Conservation (phyloP, 306 rosid genomes). For the Prosopis cineraria region DNA sequence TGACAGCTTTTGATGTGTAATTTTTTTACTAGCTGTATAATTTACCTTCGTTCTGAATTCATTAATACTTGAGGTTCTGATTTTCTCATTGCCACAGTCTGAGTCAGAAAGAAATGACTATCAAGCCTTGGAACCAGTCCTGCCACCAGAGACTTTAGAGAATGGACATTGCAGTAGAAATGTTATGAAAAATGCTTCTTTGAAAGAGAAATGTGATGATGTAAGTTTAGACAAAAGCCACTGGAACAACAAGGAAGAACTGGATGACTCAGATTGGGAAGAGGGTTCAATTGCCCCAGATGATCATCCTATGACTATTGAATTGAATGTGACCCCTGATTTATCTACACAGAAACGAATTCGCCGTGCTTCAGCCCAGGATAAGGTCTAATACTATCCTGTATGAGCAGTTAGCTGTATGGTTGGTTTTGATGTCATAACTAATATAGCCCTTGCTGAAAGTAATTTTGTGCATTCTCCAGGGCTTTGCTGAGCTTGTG, state of each 20-base stretch:
- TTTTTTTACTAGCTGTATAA: slow-evolving; percentile 18
- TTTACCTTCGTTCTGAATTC: not conserved
- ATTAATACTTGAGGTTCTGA: not conserved
- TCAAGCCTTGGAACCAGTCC: slow-evolving; percentile 36
- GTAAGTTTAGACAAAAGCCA: slow-evolving; percentile 36
- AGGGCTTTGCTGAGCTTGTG: slow-evolving; percentile 85
- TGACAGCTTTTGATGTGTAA: slow-evolving; percentile 10
- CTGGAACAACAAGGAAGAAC: slow-evolving; percentile 52
- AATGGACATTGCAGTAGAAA: slow-evolving; percentile 44
- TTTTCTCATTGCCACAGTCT: not conserved
- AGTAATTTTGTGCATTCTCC: slow-evolving; percentile 19
- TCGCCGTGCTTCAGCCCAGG: slow-evolving; percentile 74
- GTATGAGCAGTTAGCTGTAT: not conserved
- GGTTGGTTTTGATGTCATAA: slow-evolving; percentile 39
- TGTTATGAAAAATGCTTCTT: slow-evolving; percentile 37
- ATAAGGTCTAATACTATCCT: slow-evolving; percentile 61
- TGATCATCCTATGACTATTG: slow-evolving; percentile 62
- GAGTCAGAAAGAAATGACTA: not conserved
- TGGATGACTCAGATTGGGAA: slow-evolving; percentile 87
- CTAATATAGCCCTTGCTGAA: slow-evolving; percentile 30
- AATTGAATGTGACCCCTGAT: slow-evolving; percentile 61
- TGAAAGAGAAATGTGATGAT: slow-evolving; percentile 41
- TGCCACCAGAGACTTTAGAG: slow-evolving; percentile 40
- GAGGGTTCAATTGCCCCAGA: slow-evolving; percentile 62
- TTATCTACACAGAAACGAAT: slow-evolving; percentile 53